A percentile compares a stretch with the other conserved stretches of the same genome.
Conservation (phyloP, 192 early-diverging fungal species). For the Linnemannia exigua region DNA sequence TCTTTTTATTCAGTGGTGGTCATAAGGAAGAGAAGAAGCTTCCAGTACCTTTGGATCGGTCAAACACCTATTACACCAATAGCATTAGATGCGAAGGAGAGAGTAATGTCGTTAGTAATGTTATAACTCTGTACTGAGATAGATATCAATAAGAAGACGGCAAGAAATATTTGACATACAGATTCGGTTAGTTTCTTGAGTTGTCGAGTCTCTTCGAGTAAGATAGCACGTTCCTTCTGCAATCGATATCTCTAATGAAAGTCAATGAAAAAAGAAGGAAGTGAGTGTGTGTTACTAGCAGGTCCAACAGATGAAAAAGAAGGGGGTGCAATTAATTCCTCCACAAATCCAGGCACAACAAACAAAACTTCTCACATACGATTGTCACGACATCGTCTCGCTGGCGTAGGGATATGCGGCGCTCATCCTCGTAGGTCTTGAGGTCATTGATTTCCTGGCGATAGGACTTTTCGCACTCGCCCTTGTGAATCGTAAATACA, state of each 20-base stretch:
- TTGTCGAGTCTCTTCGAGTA: constrained; percentile 47
- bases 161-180: constrained; percentile 1
- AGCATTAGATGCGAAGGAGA: neutral
- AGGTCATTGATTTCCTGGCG: constrained; percentile 34
- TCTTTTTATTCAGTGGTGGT: no score
- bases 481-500: constrained; percentile 42
- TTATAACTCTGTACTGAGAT: neutral
- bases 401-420: constrained; percentile 34
- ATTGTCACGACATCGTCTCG: constrained; percentile 47
- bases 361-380: constrained; percentile 19
- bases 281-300: neutral
- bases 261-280: neutral
- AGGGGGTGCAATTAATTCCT: neutral
- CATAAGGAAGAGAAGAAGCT: no score
- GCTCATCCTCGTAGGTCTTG: constrained; percentile 43
- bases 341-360: neutral
- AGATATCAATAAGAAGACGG: neutral
- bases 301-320: neutral
- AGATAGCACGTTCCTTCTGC: constrained; percentile 25
- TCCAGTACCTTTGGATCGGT: constrained; percentile 43
- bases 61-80: constrained; percentile 23
- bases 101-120: neutral
- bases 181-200: constrained; percentile 47
- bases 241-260: constrained; percentile 25
- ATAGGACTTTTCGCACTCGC: constrained; percentile 21